Conservation (phyloP, 2,329 filamentous ascomycete genomes). For the Alternaria atra region DNA sequence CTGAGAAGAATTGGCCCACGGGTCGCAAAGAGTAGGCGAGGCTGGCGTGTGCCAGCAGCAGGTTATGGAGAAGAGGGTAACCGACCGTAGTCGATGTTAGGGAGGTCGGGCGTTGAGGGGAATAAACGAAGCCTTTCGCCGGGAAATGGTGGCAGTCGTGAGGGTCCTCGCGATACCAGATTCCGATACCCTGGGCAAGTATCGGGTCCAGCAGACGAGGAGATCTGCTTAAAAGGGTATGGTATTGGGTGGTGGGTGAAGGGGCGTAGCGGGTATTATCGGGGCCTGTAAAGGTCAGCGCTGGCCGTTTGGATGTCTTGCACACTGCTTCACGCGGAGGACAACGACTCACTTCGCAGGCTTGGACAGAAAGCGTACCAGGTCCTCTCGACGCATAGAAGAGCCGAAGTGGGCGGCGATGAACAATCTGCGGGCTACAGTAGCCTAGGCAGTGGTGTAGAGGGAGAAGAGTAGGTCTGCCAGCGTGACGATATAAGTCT, state of each 20-base stretch:
- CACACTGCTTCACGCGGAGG: conserved; percentile 5
- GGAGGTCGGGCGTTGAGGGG: conserved; percentile 86
- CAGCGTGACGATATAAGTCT: conserved; percentile 44
- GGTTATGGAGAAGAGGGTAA: conserved; percentile 54
- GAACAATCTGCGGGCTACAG: conserved; percentile 47
- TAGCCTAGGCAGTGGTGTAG: conserved; percentile 47
- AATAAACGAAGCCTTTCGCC: conserved; percentile 81
- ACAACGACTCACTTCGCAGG: conserved; percentile 79
- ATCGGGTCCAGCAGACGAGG: conserved; percentile 86
- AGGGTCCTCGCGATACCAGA: conserved; percentile 72
- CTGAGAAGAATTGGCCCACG: conserved; percentile 97
- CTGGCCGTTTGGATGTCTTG: conserved; percentile 1
- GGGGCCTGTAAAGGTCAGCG: conserved; percentile 60
- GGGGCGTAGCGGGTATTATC: conserved; percentile 69
- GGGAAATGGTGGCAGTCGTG: conserved; percentile 84
- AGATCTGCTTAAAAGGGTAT: conserved; percentile 62
- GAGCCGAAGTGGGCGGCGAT: conserved; percentile 32
- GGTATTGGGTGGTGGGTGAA: conserved; percentile 29
- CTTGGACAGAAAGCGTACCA: conserved; percentile 92
- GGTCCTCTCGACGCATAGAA: conserved; percentile 91
- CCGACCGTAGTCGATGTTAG: conserved; percentile 82
- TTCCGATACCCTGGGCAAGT: conserved; percentile 84
- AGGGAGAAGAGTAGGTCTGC: conserved; percentile 33
- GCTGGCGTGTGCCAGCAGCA: conserved; percentile 91
- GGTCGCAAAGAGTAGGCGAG: conserved; percentile 63